Base-by-base conservation (phyloP, 2,329 filamentous ascomycete genomes). In the Mycosphaerelloides madeirae region DNA sequence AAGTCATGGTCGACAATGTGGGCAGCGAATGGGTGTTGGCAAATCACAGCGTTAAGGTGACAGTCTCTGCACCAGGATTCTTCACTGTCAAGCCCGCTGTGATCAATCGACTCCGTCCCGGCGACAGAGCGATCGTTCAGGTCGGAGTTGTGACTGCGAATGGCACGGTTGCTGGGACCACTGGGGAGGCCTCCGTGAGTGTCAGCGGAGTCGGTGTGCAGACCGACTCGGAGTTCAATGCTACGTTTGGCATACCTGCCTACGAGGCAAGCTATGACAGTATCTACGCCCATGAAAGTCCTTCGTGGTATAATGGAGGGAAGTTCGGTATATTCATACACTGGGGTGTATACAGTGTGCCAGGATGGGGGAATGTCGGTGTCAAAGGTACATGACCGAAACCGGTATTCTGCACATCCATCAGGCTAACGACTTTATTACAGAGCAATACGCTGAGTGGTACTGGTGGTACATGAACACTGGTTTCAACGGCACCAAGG, bases 281-380 rank as follows among this genome's bases (percentile, higher is more conserved):
- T 3, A 58, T 68, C 14, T 68, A 68, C 39, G 55, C 59, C 36
- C 68, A 71, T 39, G 70, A 72, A 55, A 68, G 69, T 12, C 76
- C 76, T 0, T 64, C 68, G 4, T 80, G 78, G 77, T 81, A 71
- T 50, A 68, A 76, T 42, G 66, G 71, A 32, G 73, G 67, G 16
- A 81, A 81, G 45, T 81, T 68, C 48, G 78, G 78, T 0, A 80
- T 81, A 29, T 80, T 81, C 54, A 76, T 80, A 31, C 78, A 80
- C 48, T 80, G 78, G 60, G 77, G 78, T 0, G 64, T 71, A 0
- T 81, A 79, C 50, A 61, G 74, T 0, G 76, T 80, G 1, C 73
- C 77, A 0, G 76, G 71, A 3, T 81, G 77, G 76, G 78, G 77
- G 1, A 70, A 71, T 32, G 50, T 52, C 2, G 59, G 59, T 7